Conservation (phyloP, 2,329 filamentous ascomycete genomes). For the Alternaria gaisen region DNA sequence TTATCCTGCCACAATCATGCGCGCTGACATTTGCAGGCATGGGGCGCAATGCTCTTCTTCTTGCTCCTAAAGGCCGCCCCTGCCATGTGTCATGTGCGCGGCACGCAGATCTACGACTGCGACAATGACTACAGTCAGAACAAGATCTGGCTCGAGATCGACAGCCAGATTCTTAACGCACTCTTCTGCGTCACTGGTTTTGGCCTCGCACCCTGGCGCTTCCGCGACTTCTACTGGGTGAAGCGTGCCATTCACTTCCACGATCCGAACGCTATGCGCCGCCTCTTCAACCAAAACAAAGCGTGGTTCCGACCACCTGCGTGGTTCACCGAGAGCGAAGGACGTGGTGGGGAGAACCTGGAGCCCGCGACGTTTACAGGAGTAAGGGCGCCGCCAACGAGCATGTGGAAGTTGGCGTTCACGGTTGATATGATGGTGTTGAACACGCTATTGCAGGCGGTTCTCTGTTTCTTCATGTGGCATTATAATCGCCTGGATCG, state of each 20-base stretch:
- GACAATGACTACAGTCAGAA: conserved; percentile 76
- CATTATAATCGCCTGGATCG: conserved; percentile 74
- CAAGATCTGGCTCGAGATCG: conserved; percentile 83
- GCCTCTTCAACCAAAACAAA: conserved; percentile 76
- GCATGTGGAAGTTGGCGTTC: conserved; percentile 77
- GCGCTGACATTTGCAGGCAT: conserved; percentile 59
- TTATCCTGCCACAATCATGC: accelerated
- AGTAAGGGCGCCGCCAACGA: conserved; percentile 61
- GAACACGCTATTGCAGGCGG: conserved; percentile 80
- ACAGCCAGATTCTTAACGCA: conserved; percentile 82
- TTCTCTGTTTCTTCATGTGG: conserved; percentile 84
- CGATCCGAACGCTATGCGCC: conserved; percentile 60
- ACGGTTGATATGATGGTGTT: conserved; percentile 79
- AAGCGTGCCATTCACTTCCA: conserved; percentile 64
- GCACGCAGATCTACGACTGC: conserved; percentile 62
- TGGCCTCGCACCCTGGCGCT: conserved; percentile 83
- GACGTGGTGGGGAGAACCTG: conserved; percentile 39
- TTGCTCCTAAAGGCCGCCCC: conserved; percentile 79
- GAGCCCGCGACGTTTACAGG: background rate
- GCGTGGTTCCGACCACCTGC: conserved; percentile 78
- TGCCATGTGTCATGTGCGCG: conserved; percentile 68
- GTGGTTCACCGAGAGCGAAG: conserved; percentile 66
- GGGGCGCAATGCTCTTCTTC: conserved; percentile 90
- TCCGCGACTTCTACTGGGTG: conserved; percentile 79
- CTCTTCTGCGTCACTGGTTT: conserved; percentile 90